Evolutionary conservation across 176 grass and related monocot species (phyloP).

Genomic region (Oryza longistaminata): DNA sequence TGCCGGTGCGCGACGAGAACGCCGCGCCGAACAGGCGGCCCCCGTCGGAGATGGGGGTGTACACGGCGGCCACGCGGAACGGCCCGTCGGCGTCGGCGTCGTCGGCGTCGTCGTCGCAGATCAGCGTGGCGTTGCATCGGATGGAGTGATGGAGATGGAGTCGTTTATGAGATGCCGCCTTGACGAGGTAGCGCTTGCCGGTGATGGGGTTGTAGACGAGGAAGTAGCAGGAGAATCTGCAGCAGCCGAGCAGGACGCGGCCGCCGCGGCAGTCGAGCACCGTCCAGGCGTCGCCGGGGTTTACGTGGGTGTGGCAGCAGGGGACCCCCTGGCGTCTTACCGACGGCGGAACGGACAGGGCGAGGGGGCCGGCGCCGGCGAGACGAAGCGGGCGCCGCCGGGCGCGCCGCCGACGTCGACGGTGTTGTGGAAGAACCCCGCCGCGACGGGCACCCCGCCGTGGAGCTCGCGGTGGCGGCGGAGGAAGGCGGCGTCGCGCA

Average conservation of each 20-base stretch:
- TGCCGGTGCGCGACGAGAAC: not conserved
- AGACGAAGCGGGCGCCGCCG: not conserved
- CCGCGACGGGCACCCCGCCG: not conserved
- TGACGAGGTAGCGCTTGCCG: not conserved
- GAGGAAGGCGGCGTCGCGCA: not conserved
- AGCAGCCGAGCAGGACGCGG: not conserved
- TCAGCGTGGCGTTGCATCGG: no score
- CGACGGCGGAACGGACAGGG: no score
- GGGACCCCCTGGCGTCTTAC: no score
- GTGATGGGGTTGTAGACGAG: not conserved
- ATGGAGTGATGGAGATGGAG: no score
- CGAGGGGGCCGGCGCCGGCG: no score
- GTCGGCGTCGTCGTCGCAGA: no score
- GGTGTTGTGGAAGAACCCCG: constrained; percentile 25
- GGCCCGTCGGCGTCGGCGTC: no score
- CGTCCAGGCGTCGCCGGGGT: not conserved
- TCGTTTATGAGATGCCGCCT: no score
- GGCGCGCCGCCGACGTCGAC: no score
- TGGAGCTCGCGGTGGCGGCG: not conserved
- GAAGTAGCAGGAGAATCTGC: not conserved
- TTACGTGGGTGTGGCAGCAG: no score
- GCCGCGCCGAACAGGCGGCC: not conserved
- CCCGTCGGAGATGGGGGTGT: no score
- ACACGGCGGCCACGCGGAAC: no score
- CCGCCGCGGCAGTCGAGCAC: not conserved